Percentiles rank a stretch among this genome's conserved stretches.
Conservation (phyloP, 352 stramenopile genomes). For the Achlya hypogyna region DNA sequence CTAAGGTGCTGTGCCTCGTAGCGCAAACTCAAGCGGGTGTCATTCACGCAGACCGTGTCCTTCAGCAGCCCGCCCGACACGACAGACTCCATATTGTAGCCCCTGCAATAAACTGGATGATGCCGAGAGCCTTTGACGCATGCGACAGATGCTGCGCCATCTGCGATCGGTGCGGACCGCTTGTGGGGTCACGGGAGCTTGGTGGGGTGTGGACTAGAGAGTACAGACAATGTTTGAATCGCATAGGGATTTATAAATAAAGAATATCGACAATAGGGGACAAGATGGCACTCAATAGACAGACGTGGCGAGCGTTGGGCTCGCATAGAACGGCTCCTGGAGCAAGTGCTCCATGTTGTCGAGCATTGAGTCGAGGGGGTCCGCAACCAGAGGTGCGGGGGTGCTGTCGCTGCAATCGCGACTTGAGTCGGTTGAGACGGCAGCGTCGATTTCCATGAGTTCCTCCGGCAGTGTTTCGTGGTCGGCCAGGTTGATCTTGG, state of each 20-base stretch:
- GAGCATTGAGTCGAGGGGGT: background rate
- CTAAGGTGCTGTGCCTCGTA: background rate
- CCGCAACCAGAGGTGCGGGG: too few species aligned
- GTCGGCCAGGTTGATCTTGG: background rate
- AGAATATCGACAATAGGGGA: background rate
- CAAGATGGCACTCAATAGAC: background rate
- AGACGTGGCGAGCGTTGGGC: background rate
- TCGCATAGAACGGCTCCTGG: background rate
- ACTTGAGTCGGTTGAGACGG: background rate
- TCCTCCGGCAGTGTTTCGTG: background rate
- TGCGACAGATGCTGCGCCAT: too few species aligned
- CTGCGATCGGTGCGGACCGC: too few species aligned
- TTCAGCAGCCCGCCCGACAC: constrained; percentile 27
- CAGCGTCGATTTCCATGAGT: background rate
- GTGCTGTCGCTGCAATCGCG: background rate
- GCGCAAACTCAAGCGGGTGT: constrained; percentile 79
- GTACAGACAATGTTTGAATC: too few species aligned
- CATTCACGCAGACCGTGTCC: constrained; percentile 83
- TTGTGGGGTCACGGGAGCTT: too few species aligned
- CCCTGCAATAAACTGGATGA: background rate
- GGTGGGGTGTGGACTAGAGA: too few species aligned
- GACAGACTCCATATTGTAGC: background rate
- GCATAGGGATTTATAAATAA: too few species aligned
- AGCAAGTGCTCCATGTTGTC: background rate
- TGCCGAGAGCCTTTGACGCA: too few species aligned